Evolutionary conservation across 106 monocot genomes (phyloP).

Genomic region (Dioscorea dumetorum): DNA sequence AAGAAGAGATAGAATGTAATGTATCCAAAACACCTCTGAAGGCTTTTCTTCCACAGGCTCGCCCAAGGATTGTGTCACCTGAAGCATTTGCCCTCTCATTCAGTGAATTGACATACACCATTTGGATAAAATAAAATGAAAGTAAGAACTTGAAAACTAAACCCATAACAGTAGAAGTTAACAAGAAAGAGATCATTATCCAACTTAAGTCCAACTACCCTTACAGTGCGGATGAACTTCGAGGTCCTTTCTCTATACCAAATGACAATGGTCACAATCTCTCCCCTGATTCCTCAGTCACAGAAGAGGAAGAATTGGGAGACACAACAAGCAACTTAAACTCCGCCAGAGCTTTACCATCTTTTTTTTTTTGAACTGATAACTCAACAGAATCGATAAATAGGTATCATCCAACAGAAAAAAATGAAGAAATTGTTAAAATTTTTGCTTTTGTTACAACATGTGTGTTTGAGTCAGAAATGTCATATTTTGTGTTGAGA

Average conservation of each 20-base stretch:
- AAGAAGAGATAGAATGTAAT: constrained; percentile 2
- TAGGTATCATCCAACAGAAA: constrained; percentile 34
- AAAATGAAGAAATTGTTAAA: too few relatives aligned
- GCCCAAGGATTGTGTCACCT: constrained; percentile 48
- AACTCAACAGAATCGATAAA: not conserved
- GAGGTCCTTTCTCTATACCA: constrained; percentile 37
- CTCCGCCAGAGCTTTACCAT: constrained; percentile 69
- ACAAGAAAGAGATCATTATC: not conserved
- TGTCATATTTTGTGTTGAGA: too few relatives aligned
- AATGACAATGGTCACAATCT: constrained; percentile 59
- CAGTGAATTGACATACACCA: too few relatives aligned
- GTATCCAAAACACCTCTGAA: constrained; percentile 28
- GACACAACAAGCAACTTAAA: constrained; percentile 69
- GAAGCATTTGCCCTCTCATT: constrained; percentile 9
- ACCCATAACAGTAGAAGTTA: not conserved
- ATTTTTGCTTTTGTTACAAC: too few relatives aligned
- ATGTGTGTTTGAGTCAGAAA: too few relatives aligned
- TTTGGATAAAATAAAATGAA: not conserved
- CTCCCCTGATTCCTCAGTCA: constrained; percentile 86
- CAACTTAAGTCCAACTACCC: not conserved
- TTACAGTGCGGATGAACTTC: constrained; percentile 47
- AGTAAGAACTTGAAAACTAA: not conserved
- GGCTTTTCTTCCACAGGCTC: constrained; percentile 39
- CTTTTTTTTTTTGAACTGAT: constrained; percentile 77
- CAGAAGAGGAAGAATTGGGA: constrained; percentile 72